Evolutionary conservation across 2,329 filamentous ascomycete species (phyloP).

Genomic region (Ascochyta fabae): DNA sequence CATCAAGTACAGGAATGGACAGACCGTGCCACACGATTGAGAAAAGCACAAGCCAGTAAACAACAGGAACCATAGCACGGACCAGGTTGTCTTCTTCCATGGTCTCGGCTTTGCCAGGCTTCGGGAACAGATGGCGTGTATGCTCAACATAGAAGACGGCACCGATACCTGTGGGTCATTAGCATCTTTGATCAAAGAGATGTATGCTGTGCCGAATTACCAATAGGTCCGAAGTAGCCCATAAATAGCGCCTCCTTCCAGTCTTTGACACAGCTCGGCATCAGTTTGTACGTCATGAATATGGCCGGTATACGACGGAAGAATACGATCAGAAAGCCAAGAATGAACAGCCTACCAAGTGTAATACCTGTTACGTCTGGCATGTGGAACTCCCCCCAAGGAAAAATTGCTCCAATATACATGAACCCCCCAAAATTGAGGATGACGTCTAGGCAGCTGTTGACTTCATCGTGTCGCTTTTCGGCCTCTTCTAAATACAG

Average conservation of each 20-base stretch:
- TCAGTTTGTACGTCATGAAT: slow-evolving; percentile 61
- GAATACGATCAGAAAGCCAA: slow-evolving; percentile 60
- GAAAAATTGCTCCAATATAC: slow-evolving; percentile 63
- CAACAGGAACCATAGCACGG: slow-evolving; percentile 52
- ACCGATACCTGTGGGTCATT: slow-evolving; percentile 35
- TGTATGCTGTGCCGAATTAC: background rate
- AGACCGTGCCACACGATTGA: slow-evolving; percentile 58
- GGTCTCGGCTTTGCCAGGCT: slow-evolving; percentile 47
- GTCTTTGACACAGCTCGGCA: slow-evolving; percentile 59
- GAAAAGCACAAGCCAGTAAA: slow-evolving; percentile 56
- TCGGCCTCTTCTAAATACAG: slow-evolving; percentile 63
- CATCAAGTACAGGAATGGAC: slow-evolving; percentile 55
- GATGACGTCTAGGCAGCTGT: slow-evolving; percentile 63
- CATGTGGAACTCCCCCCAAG: slow-evolving; percentile 61
- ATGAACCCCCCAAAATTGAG: slow-evolving; percentile 68
- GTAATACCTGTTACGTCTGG: slow-evolving; percentile 62
- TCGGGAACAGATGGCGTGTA: slow-evolving; percentile 52
- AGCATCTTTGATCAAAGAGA: too few relatives aligned
- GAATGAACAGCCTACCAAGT: slow-evolving; percentile 55
- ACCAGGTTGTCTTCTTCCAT: slow-evolving; percentile 52
- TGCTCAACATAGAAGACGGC: slow-evolving; percentile 57
- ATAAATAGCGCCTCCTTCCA: slow-evolving; percentile 67
- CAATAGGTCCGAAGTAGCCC: slow-evolving; percentile 61
- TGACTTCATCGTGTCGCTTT: slow-evolving; percentile 66
- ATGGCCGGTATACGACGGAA: slow-evolving; percentile 66